phyloP scores from a whole-genome alignment of 805 yeast genomes.

The Priceomyces haplophilus region DNA sequence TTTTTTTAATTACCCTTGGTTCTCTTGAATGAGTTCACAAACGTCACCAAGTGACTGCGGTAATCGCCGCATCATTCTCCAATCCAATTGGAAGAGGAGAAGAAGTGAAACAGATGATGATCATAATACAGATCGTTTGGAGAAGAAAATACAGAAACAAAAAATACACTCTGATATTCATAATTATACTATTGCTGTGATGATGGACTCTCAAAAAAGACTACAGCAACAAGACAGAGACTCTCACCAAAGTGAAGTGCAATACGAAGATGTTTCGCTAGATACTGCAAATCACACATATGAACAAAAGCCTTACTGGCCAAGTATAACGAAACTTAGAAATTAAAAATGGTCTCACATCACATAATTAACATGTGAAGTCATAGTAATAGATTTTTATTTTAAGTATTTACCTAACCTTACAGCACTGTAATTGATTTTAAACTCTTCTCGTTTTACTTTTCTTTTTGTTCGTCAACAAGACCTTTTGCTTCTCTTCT shows the following conservation, averaged over 20 bases:
- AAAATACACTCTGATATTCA: conserved; percentile 32
- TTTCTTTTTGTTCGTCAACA: conserved; percentile 62
- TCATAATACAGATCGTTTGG: neutral
- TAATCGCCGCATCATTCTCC: too few relatives aligned
- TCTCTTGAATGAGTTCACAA: too few relatives aligned
- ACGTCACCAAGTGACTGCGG: too few relatives aligned
- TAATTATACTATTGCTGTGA: conserved; percentile 24
- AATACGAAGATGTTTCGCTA: neutral
- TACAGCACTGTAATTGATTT: neutral
- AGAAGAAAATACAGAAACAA: conserved; percentile 21
- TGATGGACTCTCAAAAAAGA: conserved; percentile 29
- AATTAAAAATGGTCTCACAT: neutral
- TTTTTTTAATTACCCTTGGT: too few relatives aligned
- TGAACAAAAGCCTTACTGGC: conserved; percentile 16
- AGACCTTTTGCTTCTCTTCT: conserved; percentile 52
- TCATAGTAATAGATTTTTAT: too few relatives aligned
- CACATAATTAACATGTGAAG: neutral
- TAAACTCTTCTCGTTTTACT: conserved; percentile 10
- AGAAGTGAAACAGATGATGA: neutral
- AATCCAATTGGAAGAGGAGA: neutral
- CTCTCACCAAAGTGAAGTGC: neutral
- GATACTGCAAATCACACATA: conserved; percentile 7
- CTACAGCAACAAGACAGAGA: conserved; percentile 8
- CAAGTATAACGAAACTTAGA: conserved; percentile 6
- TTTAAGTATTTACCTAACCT: neutral